A percentile compares a stretch with the other conserved stretches of the same genome.
These are phyloP conservation scores for Colletotrichum falcatum DNA, from an alignment of 2,329 filamentous ascomycete species.

Conservation along the genomic window DNA sequence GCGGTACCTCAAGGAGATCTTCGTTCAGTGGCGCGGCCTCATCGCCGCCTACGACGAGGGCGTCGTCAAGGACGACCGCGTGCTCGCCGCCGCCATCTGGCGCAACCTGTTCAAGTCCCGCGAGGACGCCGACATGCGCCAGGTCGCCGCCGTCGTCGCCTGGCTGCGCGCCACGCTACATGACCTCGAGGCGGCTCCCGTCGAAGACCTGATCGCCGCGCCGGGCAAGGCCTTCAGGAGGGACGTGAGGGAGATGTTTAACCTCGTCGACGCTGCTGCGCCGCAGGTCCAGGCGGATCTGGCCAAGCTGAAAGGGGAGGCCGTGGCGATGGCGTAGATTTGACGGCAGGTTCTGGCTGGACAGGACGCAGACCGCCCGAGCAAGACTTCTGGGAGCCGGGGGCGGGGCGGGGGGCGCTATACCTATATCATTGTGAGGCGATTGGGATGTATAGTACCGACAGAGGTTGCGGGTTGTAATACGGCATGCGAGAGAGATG, in stretches of 20 bases:
- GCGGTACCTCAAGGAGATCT: slow-evolving; percentile 86
- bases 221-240: slow-evolving; percentile 59
- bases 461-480: slow-evolving; percentile 10
- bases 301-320: slow-evolving; percentile 7
- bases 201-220: slow-evolving; percentile 55
- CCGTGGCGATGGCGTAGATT: slow-evolving; percentile 42
- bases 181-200: slow-evolving; percentile 62
- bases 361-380: background rate
- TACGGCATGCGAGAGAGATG: background rate
- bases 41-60: slow-evolving; percentile 89
- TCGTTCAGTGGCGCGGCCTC: slow-evolving; percentile 90
- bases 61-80: slow-evolving; percentile 79
- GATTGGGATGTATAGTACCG: slow-evolving; percentile 6
- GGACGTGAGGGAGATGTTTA: slow-evolving; percentile 52
- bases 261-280: slow-evolving; percentile 50
- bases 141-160: slow-evolving; percentile 65
- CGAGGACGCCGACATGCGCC: slow-evolving; percentile 62
- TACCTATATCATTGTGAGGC: background rate
- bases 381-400: background rate
- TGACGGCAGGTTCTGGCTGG: slow-evolving; percentile 28
- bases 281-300: slow-evolving; percentile 43
- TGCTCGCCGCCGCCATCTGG: slow-evolving; percentile 88
- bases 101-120: slow-evolving; percentile 87
- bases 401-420: background rate
- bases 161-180: slow-evolving; percentile 65